phyloP scores from a whole-genome alignment of 768 basidiomycete species.

The Hebeloma cylindrosporum region DNA sequence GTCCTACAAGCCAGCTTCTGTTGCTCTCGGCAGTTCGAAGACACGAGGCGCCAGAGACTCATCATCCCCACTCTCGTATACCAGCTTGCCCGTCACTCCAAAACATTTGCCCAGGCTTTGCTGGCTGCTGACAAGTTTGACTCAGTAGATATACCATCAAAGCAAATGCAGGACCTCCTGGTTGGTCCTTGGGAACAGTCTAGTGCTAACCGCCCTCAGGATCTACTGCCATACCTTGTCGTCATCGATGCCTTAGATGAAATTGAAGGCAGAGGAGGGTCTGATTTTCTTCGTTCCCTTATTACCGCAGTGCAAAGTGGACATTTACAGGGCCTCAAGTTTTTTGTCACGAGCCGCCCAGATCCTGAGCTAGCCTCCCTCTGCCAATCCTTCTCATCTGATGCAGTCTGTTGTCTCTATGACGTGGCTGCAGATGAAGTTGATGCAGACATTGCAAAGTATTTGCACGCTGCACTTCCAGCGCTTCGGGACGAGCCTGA shows the following conservation, averaged over 20 bases:
- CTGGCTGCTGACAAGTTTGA: neutral
- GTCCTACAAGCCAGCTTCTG: neutral
- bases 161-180: neutral
- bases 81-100: neutral
- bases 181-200: neutral
- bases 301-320: constrained; percentile 11
- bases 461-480: constrained; percentile 7
- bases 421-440: constrained; percentile 11
- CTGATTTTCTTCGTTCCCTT: constrained; percentile 13
- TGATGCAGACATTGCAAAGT: constrained; percentile 5
- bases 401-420: constrained; percentile 15
- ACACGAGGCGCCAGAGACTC: neutral
- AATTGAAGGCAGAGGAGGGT: constrained; percentile 11
- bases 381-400: constrained; percentile 10
- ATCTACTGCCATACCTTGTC: too few relatives aligned
- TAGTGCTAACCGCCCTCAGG: neutral
- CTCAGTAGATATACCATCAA: neutral
- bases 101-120: neutral
- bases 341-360: constrained; percentile 25
- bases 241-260: too few relatives aligned
- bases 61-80: constrained; percentile 1
- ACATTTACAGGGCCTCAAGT: constrained; percentile 19
- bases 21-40: constrained; percentile 4
- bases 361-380: constrained; percentile 18
- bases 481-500: neutral